Percentiles rank a stretch among this genome's conserved stretches.
phyloP scores from a whole-genome alignment of 768 basidiomycete species.

The Agaricus subrufescens region DNA sequence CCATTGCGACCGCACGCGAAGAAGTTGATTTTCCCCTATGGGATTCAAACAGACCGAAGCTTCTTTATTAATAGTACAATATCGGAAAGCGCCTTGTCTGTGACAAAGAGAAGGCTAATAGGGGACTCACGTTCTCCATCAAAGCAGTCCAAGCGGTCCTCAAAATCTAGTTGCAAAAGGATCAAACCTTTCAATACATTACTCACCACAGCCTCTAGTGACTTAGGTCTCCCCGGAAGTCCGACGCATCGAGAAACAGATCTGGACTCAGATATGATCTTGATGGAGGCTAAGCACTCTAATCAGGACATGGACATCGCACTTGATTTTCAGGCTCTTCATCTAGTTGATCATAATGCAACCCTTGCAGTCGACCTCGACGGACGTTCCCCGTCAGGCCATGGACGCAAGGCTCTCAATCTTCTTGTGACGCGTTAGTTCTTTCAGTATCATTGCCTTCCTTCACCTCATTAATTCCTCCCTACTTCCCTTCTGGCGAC shows the following conservation, averaged over 20 bases:
- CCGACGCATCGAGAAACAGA: background rate
- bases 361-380: background rate
- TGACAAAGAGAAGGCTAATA: background rate
- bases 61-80: background rate
- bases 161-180: background rate
- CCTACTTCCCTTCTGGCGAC: background rate
- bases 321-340: conserved; percentile 5
- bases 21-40: background rate
- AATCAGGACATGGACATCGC: conserved; percentile 1
- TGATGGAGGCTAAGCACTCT: background rate
- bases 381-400: background rate
- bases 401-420: background rate
- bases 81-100: background rate
- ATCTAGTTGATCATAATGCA: background rate
- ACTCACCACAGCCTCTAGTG: background rate
- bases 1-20: background rate
- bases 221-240: background rate
- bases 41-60: conserved; percentile 2
- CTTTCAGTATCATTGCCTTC: background rate
- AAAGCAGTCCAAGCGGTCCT: background rate
- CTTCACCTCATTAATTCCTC: background rate
- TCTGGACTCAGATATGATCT: background rate
- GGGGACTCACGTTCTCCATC: background rate
- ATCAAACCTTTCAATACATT: background rate
- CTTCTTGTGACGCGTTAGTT: conserved; percentile 3